These are phyloP conservation scores for Coemansia sp. DNA, from an alignment of 192 early-diverging fungal genomes.

Conservation along the genomic window DNA sequence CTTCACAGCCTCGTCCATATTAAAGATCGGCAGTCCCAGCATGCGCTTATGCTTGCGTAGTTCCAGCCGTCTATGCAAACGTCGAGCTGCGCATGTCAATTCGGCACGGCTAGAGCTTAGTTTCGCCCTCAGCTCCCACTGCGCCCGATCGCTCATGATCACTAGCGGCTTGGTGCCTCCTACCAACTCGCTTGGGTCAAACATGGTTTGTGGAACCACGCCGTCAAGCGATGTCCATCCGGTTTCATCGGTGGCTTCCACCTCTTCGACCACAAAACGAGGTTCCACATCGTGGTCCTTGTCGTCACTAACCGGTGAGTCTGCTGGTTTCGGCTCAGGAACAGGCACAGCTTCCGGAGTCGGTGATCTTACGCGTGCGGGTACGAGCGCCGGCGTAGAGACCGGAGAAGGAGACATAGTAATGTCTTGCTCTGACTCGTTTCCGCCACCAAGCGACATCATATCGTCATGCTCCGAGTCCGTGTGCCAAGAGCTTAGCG, in stretches of 20 bases:
- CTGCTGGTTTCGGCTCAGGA: neutral
- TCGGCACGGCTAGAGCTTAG: conserved; percentile 16
- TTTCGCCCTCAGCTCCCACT: conserved; percentile 41
- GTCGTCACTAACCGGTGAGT: neutral
- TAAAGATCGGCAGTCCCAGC: conserved; percentile 64
- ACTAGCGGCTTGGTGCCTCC: neutral
- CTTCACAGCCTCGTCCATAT: conserved; percentile 64
- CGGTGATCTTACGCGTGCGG: neutral
- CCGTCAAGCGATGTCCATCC: conserved; percentile 12
- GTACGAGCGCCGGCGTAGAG: neutral
- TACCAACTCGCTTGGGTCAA: neutral
- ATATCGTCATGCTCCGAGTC: conserved; percentile 17
- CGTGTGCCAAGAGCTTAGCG: conserved; percentile 39
- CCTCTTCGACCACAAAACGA: conserved; percentile 6
- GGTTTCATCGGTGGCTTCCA: neutral
- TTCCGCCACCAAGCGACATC: neutral
- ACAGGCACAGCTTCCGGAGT: neutral
- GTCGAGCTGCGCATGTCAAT: conserved; percentile 16
- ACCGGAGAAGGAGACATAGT: neutral
- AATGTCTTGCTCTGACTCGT: neutral
- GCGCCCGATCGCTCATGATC: conserved; percentile 34
- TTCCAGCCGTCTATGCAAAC: conserved; percentile 45
- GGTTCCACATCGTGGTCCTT: neutral
- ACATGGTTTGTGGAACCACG: conserved; percentile 8
- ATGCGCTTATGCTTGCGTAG: conserved; percentile 65